Evolutionary conservation across 2,329 filamentous ascomycete species (phyloP).

Genomic region (Ceratocystis ficicola): DNA sequence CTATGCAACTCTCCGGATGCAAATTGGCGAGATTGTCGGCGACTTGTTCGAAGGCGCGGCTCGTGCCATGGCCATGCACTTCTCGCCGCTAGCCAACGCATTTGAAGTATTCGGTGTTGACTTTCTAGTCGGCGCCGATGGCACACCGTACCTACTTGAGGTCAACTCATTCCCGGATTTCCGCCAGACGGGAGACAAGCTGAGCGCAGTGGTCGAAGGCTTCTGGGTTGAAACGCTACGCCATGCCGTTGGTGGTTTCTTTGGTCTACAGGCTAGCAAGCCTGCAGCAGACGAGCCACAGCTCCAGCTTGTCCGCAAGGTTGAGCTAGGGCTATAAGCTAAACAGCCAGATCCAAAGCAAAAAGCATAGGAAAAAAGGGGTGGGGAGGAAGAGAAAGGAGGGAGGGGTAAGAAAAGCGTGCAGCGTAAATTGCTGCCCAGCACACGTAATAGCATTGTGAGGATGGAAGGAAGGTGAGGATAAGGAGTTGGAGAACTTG

Average conservation of each 20-base stretch:
- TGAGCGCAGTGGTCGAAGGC: constrained; percentile 58
- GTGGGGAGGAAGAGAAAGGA: background rate
- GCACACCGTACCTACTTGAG: constrained; percentile 66
- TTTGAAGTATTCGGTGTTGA: constrained; percentile 92
- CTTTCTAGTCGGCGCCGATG: constrained; percentile 62
- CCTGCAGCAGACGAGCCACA: constrained; percentile 26
- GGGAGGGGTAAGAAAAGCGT: background rate
- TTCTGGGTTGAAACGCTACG: constrained; percentile 66
- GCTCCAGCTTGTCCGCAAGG: constrained; percentile 41
- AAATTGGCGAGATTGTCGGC: constrained; percentile 61
- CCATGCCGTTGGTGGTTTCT: constrained; percentile 55
- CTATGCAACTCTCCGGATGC: constrained; percentile 53
- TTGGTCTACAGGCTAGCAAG: constrained; percentile 33
- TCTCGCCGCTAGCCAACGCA: constrained; percentile 74
- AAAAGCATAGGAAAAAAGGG: background rate
- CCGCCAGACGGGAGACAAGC: constrained; percentile 66
- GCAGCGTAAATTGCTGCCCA: background rate
- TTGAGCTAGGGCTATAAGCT: constrained; percentile 39
- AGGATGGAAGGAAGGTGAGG: background rate
- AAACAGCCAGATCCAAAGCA: constrained; percentile 20
- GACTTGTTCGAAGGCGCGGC: constrained; percentile 82
- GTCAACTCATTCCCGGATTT: constrained; percentile 97
- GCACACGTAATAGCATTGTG: background rate
- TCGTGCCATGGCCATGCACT: constrained; percentile 72
- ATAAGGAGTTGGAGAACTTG: background rate